Evolutionary conservation across 805 yeast genomes (phyloP).

Genomic region (Yarrowia sp.): DNA sequence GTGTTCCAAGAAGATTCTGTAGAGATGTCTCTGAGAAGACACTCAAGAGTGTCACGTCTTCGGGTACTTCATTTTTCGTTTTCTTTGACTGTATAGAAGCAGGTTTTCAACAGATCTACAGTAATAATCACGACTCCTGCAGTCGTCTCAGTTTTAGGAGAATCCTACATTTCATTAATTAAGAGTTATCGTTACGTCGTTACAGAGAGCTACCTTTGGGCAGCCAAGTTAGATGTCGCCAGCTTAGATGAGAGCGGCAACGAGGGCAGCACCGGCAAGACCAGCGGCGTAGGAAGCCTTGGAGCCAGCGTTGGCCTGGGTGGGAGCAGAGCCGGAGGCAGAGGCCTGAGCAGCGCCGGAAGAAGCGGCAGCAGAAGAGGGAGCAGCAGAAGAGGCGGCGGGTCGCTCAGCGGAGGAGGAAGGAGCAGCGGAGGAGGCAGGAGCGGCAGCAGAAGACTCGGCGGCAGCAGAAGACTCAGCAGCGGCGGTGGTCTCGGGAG

Average conservation of each 20-base stretch:
- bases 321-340: slow-evolving; percentile 25
- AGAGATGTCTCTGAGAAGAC: too few relatives aligned
- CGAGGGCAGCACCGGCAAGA: slow-evolving; percentile 25
- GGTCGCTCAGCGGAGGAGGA: neutral
- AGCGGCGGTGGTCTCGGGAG: slow-evolving; percentile 22
- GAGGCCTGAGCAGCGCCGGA: slow-evolving; percentile 25
- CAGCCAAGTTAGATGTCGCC: neutral
- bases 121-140: too few relatives aligned
- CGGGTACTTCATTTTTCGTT: too few relatives aligned
- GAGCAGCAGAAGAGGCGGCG: slow-evolving; percentile 17
- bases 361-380: slow-evolving; percentile 7
- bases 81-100: too few relatives aligned
- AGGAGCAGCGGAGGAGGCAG: neutral
- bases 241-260: slow-evolving; percentile 36
- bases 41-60: too few relatives aligned
- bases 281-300: slow-evolving; percentile 15
- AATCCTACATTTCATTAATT: neutral
- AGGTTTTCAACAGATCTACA: too few relatives aligned
- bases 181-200: slow-evolving; percentile 38
- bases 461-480: slow-evolving; percentile 16
- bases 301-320: slow-evolving; percentile 35
- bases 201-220: neutral
- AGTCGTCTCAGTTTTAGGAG: neutral
- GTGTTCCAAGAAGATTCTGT: too few relatives aligned
- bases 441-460: slow-evolving; percentile 18